Percentiles rank a stretch among this genome's conserved stretches.
Conservation (phyloP, 1,139 yeast species). For the Taphrina deformans region DNA sequence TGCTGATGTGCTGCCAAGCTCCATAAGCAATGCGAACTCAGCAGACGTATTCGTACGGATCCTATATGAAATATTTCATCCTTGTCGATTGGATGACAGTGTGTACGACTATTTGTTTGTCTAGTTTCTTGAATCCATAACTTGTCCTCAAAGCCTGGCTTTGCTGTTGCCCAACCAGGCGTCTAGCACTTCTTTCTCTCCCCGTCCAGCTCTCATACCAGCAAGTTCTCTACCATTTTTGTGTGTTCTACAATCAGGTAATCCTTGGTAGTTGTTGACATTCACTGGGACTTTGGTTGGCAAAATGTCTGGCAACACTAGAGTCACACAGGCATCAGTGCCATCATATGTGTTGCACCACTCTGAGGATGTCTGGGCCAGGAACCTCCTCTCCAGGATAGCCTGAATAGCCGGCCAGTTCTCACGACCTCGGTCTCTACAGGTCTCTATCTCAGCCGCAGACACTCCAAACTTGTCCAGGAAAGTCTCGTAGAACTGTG, state of each 20-base stretch:
- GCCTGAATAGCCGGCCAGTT: constrained; percentile 38
- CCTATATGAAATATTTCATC: no score
- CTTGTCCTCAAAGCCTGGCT: no score
- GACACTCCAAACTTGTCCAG: constrained; percentile 32
- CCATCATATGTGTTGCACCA: constrained; percentile 28
- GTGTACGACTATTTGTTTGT: no score
- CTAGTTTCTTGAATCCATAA: no score
- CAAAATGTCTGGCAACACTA: constrained; percentile 11
- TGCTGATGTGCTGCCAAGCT: no score
- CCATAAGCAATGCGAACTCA: neutral
- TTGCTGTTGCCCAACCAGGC: neutral
- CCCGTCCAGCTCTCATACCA: constrained; percentile 18
- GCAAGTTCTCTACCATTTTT: neutral
- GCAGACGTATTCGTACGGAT: no score
- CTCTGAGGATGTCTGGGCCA: neutral
- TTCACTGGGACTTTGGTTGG: constrained; percentile 21
- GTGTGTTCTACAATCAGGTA: neutral
- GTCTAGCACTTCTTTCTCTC: neutral
- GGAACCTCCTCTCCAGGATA: constrained; percentile 34
- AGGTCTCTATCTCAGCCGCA: neutral
- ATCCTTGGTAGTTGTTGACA: constrained; percentile 14
- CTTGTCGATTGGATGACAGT: no score
- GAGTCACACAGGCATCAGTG: constrained; percentile 31
- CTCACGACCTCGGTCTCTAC: constrained; percentile 33
- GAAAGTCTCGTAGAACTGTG: constrained; percentile 39